These are phyloP conservation scores for Hortaea sp. DNA, from an alignment of 2,329 filamentous ascomycete genomes.

Conservation along the genomic window DNA sequence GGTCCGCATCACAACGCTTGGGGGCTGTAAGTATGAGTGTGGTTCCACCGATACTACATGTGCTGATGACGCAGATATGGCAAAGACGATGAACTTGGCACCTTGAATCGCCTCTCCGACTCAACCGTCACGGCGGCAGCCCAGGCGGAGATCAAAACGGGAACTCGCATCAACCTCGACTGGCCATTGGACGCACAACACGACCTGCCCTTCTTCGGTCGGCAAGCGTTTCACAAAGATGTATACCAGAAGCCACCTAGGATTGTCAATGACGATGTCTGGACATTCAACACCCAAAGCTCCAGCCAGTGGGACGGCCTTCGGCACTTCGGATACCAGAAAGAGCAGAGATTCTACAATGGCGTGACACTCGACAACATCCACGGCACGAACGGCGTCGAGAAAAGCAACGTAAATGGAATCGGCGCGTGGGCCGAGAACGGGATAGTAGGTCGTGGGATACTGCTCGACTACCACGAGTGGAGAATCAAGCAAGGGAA, in stretches of 20 bases:
- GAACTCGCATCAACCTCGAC: slow-evolving; percentile 49
- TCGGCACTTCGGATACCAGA: slow-evolving; percentile 42
- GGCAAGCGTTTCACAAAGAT: slow-evolving; percentile 45
- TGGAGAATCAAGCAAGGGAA: slow-evolving; percentile 35
- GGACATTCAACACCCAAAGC: slow-evolving; percentile 30
- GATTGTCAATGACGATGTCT: slow-evolving; percentile 51
- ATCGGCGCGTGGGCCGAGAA: slow-evolving; percentile 40
- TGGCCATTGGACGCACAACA: slow-evolving; percentile 48
- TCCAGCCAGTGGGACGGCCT: slow-evolving; percentile 40
- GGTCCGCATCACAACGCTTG: slow-evolving; percentile 38
- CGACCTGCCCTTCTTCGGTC: slow-evolving; percentile 44
- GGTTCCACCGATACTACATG: background rate
- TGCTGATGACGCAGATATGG: slow-evolving; percentile 37
- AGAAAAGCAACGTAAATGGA: slow-evolving; percentile 31
- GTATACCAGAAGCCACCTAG: slow-evolving; percentile 43
- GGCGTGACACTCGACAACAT: slow-evolving; percentile 31
- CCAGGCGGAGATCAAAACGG: slow-evolving; percentile 44
- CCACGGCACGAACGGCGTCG: slow-evolving; percentile 24
- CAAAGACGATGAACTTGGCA: slow-evolving; percentile 48
- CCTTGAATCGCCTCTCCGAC: slow-evolving; percentile 50
- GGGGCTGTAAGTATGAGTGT: slow-evolving; percentile 22
- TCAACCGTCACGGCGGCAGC: slow-evolving; percentile 40
- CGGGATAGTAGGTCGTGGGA: slow-evolving; percentile 47
- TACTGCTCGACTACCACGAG: slow-evolving; percentile 44
- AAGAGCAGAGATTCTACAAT: slow-evolving; percentile 30